Conservation (phyloP, 805 yeast species). For the Zygotorulaspora florentina region DNA sequence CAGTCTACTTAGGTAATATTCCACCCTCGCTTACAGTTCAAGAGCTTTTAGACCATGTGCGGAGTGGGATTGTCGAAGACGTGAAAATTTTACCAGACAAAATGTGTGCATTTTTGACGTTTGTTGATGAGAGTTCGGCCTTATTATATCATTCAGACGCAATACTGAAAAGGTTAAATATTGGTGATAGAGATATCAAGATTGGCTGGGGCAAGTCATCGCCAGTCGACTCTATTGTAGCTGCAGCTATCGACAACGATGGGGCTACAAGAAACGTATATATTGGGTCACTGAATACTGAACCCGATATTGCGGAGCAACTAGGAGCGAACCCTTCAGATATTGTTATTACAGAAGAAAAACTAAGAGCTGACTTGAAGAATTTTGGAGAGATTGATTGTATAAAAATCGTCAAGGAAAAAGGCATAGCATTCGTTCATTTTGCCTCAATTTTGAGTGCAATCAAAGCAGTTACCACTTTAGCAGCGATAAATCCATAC, state of each 20-base stretch:
- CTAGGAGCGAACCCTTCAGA: slow-evolving; percentile 18
- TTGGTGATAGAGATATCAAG: slow-evolving; percentile 75
- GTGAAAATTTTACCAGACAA: slow-evolving; percentile 75
- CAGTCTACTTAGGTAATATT: slow-evolving; percentile 85
- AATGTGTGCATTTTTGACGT: slow-evolving; percentile 86
- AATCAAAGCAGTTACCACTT: slow-evolving; percentile 73
- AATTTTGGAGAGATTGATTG: slow-evolving; percentile 83
- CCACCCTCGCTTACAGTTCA: slow-evolving; percentile 77
- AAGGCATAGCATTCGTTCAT: slow-evolving; percentile 87
- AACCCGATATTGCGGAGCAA: slow-evolving; percentile 22
- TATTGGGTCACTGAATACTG: slow-evolving; percentile 71
- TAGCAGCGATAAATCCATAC: slow-evolving; percentile 59
- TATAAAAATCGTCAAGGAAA: slow-evolving; percentile 70
- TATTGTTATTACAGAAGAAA: slow-evolving; percentile 48
- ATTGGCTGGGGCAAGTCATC: slow-evolving; percentile 92
- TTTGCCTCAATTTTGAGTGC: slow-evolving; percentile 83
- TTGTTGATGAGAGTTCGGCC: slow-evolving; percentile 85
- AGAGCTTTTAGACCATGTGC: slow-evolving; percentile 82
- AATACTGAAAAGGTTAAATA: slow-evolving; percentile 72
- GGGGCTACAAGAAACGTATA: slow-evolving; percentile 94
- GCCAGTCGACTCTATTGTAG: slow-evolving; percentile 68
- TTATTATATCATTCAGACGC: slow-evolving; percentile 91
- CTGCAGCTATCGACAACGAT: slow-evolving; percentile 71
- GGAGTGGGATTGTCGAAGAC: slow-evolving; percentile 84
- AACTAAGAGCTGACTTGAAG: slow-evolving; percentile 59